phyloP scores from a whole-genome alignment of 208 protist genomes.

The Jaenimonas drosophilae region DNA sequence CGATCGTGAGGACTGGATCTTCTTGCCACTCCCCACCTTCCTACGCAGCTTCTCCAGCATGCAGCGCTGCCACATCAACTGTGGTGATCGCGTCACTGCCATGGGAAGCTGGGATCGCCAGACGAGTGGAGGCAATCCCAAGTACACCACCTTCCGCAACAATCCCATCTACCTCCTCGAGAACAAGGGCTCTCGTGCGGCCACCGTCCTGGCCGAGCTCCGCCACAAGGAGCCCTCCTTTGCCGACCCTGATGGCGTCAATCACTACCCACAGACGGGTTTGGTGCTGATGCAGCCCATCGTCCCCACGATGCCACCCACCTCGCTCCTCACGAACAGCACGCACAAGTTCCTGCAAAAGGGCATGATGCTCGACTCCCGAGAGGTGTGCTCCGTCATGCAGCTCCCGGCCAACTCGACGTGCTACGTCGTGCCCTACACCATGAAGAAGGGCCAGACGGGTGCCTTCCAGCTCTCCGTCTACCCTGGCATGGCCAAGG shows the following conservation, averaged over 20 bases:
- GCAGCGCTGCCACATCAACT: slow-evolving; percentile 80
- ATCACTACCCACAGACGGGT: slow-evolving; percentile 78
- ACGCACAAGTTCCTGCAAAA: slow-evolving; percentile 76
- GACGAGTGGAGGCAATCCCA: slow-evolving; percentile 66
- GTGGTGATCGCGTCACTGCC: slow-evolving; percentile 64
- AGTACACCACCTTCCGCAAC: slow-evolving; percentile 76
- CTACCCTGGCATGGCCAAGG: slow-evolving; percentile 69
- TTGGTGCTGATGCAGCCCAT: slow-evolving; percentile 62
- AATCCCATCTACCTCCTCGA: slow-evolving; percentile 84
- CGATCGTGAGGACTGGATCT: slow-evolving; percentile 34
- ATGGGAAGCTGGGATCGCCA: slow-evolving; percentile 43
- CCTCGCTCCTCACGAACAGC: slow-evolving; percentile 71
- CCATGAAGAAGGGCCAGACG: slow-evolving; percentile 39
- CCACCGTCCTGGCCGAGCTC: slow-evolving; percentile 62
- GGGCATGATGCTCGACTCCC: slow-evolving; percentile 80
- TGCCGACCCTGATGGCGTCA: slow-evolving; percentile 54
- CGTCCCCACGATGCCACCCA: slow-evolving; percentile 25
- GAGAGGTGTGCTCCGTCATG: slow-evolving; percentile 73
- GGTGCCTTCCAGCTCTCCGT: slow-evolving; percentile 68
- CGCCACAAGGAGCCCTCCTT: slow-evolving; percentile 55
- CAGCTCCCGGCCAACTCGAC: slow-evolving; percentile 48
- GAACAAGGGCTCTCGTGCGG: slow-evolving; percentile 64
- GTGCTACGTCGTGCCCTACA: slow-evolving; percentile 78
- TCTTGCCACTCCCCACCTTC: slow-evolving; percentile 64
- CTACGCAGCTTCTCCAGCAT: slow-evolving; percentile 74